These are phyloP conservation scores for Sporopachydermia lactativora DNA, from an alignment of 805 yeast species.

Conservation along the genomic window DNA sequence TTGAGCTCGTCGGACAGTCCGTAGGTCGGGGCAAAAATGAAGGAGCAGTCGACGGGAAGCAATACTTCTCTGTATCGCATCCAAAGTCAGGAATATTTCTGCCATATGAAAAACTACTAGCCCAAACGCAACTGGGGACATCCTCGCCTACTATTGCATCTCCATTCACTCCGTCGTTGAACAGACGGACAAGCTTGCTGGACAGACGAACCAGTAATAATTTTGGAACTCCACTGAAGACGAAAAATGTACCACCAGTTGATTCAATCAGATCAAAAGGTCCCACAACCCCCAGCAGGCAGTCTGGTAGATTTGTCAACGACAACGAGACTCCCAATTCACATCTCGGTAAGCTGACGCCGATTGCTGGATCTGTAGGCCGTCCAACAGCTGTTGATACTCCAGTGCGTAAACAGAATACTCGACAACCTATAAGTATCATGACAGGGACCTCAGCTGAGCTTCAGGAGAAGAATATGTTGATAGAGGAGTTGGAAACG, in stretches of 20 bases:
- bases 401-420: no score
- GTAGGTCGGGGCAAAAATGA: constrained; percentile 63
- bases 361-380: background rate
- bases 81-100: background rate
- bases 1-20: constrained; percentile 63
- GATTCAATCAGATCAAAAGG: background rate
- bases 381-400: no score
- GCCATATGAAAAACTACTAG: background rate
- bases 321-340: background rate
- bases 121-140: background rate
- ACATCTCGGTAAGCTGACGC: background rate
- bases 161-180: background rate
- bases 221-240: background rate
- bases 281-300: background rate
- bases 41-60: constrained; percentile 67
- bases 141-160: background rate
- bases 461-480: background rate
- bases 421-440: background rate
- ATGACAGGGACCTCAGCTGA: no score
- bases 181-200: background rate
- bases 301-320: background rate
- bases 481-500: constrained; percentile 6
- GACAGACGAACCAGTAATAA: background rate
- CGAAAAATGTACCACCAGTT: background rate
- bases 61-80: background rate